phyloP scores from a whole-genome alignment of 805 yeast genomes.

The Kuraishia capsulata region DNA sequence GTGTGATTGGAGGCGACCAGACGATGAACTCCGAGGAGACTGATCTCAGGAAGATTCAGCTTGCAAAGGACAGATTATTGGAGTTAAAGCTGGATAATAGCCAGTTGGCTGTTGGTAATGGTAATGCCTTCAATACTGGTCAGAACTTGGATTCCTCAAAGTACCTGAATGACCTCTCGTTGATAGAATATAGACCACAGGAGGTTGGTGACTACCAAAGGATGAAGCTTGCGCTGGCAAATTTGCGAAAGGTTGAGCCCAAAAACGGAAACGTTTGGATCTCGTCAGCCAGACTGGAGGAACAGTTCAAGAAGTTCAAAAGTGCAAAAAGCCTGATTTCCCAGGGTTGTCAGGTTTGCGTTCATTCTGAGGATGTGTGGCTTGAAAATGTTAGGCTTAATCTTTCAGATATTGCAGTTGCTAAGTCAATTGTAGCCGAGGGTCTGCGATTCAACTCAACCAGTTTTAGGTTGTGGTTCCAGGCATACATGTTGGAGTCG shows the following conservation, averaged over 20 bases:
- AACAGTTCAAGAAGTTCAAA: slow-evolving; percentile 42
- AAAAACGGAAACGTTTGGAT: slow-evolving; percentile 74
- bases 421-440: slow-evolving; percentile 53
- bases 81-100: slow-evolving; percentile 41
- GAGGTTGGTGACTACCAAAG: slow-evolving; percentile 48
- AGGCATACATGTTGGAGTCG: slow-evolving; percentile 58
- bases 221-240: slow-evolving; percentile 51
- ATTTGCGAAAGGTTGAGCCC: slow-evolving; percentile 68
- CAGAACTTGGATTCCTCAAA: slow-evolving; percentile 25
- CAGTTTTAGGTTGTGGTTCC: slow-evolving; percentile 63
- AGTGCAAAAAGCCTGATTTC: slow-evolving; percentile 53
- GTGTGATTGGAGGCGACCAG: slow-evolving; percentile 31
- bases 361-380: slow-evolving; percentile 71
- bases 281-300: slow-evolving; percentile 75
- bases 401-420: slow-evolving; percentile 27
- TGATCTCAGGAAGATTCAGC: slow-evolving; percentile 44
- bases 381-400: slow-evolving; percentile 66
- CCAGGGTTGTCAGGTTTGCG: slow-evolving; percentile 70
- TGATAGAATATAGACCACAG: slow-evolving; percentile 10
- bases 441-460: slow-evolving; percentile 50
- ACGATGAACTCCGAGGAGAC: slow-evolving; percentile 15
- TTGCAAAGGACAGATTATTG: slow-evolving; percentile 55
- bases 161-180: slow-evolving; percentile 30
- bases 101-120: slow-evolving; percentile 11
- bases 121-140: slow-evolving; percentile 12